Evolutionary conservation across 2,329 filamentous ascomycete genomes (phyloP), one percentile per base, ranked within the genome.

Genomic region (Aspergillus sp.): DNA sequence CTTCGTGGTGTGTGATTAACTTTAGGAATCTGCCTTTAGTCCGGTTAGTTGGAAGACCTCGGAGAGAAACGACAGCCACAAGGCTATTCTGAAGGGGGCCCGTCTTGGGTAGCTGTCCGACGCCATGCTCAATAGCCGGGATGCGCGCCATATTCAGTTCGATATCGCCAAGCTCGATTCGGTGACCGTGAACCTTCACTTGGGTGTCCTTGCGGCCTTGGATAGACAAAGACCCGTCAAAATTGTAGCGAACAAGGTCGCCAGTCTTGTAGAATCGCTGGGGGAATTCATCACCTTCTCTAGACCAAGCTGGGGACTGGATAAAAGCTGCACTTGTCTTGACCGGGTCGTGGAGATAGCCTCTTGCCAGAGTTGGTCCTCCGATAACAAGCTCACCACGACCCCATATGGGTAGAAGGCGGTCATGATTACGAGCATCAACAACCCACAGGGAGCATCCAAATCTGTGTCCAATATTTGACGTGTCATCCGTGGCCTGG

Each of bases 311-410:
- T 5, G 56, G 55, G 38, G 51, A 44, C 5, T 48, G 35, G 6
- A 64, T 50, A 42, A 65, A 64, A 2, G 43, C 48, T 6, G 42
- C 40, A 7, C 44, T 37, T 2, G 60, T 64, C 39, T 51, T 53
- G 11, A 52, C 48, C 0, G 48, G 36, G n/a, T 60, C 46, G 8
- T 54, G 50, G 12, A 62, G 43, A 41, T 66, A 66, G 2, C 57
- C 57, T 34, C 53, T 44, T 2, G 48, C 55, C 6, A 64, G 42
- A 5, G 53, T 54, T 2, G 59, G 54, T 0, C 70, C 69, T 47
- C 71, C 67, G 2, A 73, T 51, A 3, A 70, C 33, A 0, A 73
- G 53, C 44, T 73, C 70, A 8, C 69, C 70, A 8, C 69, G 53
- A 2, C 61, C 63, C 4, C 69, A 68, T 7, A 69, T 44, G 1